These are phyloP conservation scores for Amaranthus cruentus DNA, from an alignment of 148 eudicot genomes.

Conservation along the genomic window DNA sequence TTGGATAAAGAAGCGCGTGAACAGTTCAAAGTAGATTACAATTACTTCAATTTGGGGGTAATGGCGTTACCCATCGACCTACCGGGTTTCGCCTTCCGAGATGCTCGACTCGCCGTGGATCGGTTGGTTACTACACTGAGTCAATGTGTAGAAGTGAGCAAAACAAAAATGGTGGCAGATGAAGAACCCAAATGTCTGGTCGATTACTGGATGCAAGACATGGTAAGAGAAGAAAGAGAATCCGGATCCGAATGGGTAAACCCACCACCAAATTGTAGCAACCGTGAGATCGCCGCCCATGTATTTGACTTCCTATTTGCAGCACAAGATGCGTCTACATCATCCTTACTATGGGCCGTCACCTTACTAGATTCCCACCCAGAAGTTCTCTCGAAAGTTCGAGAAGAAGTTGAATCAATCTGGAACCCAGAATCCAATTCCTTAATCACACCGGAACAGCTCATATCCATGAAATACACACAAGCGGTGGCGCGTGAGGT, in stretches of 20 bases:
- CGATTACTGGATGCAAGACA: conserved; percentile 82
- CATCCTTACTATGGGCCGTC: conserved; percentile 85
- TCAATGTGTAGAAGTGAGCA: conserved; percentile 50
- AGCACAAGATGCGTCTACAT: conserved; percentile 82
- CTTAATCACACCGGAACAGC: conserved; percentile 45
- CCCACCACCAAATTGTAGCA: conserved; percentile 30
- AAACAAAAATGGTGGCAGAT: conserved; percentile 30
- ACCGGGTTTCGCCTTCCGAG: conserved; percentile 71
- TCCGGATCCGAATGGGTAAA: background rate
- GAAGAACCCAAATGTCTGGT: conserved; percentile 60
- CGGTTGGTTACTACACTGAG: conserved; percentile 43
- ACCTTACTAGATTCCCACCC: conserved; percentile 60
- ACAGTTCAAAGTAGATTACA: conserved; percentile 53
- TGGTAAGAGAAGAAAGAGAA: conserved; percentile 38
- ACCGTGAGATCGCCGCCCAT: conserved; percentile 47
- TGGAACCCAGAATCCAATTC: conserved; percentile 44
- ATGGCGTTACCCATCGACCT: conserved; percentile 69
- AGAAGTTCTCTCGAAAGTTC: conserved; percentile 44
- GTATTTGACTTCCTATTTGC: conserved; percentile 85
- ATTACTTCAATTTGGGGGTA: conserved; percentile 59
- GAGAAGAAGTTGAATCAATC: conserved; percentile 39
- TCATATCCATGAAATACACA: conserved; percentile 62
- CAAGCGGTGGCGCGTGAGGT: conserved; percentile 94
- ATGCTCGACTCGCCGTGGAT: conserved; percentile 58
- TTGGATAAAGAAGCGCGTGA: conserved; percentile 27